These are phyloP conservation scores for Phyllostachys edulis DNA, from an alignment of 176 grass and related monocot genomes.

Conservation along the genomic window DNA sequence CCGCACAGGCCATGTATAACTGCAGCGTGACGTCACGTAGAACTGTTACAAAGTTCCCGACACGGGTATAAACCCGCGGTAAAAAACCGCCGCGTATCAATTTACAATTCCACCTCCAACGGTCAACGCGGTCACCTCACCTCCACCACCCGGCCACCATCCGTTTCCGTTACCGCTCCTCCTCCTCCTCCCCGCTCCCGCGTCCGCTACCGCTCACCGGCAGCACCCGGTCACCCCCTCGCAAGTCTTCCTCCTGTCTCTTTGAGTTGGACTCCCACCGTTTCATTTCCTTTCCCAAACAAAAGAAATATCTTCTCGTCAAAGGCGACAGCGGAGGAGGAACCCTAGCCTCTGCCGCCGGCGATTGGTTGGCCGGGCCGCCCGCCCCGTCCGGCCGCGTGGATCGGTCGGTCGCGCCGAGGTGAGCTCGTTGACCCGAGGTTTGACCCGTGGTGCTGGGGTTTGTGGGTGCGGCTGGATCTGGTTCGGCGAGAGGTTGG, in stretches of 20 bases:
- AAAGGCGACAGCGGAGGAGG: background rate
- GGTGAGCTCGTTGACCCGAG: background rate
- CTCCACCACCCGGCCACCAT: too few species aligned
- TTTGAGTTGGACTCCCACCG: background rate
- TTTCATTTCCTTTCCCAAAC: background rate
- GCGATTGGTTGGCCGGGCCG: background rate
- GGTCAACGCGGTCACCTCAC: background rate
- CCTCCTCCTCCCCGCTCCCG: background rate
- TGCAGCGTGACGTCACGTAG: too few species aligned
- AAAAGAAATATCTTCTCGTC: background rate
- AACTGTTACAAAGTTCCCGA: background rate
- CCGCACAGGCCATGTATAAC: too few species aligned
- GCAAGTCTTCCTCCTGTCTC: background rate
- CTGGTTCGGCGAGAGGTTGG: background rate
- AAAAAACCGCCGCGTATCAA: background rate
- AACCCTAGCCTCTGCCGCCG: background rate
- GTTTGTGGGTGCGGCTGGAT: background rate
- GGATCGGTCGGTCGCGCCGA: background rate
- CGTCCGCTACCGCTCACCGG: background rate
- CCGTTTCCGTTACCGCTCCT: background rate
- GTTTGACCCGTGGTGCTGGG: background rate
- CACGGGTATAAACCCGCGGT: too few species aligned
- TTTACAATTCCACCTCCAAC: background rate
- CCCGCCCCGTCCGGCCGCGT: background rate
- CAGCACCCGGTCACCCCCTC: background rate